A percentile compares a stretch with the other conserved stretches of the same genome.
Evolutionary conservation across 345 rosid species (phyloP).

Genomic region (Clarkia xantiana): DNA sequence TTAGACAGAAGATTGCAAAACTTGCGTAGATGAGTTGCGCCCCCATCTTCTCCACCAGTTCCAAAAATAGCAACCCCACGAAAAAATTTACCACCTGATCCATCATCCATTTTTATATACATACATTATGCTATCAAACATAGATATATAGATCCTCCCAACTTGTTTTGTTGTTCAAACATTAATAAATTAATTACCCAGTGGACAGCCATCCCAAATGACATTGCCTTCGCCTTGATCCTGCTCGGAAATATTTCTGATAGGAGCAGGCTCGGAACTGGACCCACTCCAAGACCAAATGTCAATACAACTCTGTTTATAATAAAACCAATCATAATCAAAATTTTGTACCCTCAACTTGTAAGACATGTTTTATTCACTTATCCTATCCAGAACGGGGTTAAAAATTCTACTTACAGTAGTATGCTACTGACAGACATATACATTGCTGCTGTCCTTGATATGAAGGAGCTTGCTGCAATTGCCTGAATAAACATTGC

Average conservation of each 20-base stretch:
- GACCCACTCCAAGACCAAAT: constrained; percentile 83
- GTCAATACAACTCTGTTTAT: constrained; percentile 65
- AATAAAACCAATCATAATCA: neutral
- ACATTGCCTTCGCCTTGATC: constrained; percentile 82
- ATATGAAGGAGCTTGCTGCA: constrained; percentile 50
- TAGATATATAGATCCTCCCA: too few relatives aligned
- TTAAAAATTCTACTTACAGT: constrained; percentile 38
- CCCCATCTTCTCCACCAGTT: constrained; percentile 67
- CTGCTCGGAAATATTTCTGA: constrained; percentile 83
- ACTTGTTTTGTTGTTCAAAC: constrained; percentile 2
- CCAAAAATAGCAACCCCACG: constrained; percentile 73
- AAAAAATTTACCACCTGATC: constrained; percentile 84
- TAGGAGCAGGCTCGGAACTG: constrained; percentile 76
- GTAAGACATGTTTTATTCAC: neutral
- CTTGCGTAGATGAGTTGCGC: constrained; percentile 46
- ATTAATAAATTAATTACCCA: constrained; percentile 40
- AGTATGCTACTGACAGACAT: constrained; percentile 88
- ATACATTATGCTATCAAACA: neutral
- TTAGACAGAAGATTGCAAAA: constrained; percentile 56
- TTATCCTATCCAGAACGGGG: neutral
- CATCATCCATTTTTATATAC: too few relatives aligned
- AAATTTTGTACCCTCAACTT: neutral
- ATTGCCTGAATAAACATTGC: constrained; percentile 62
- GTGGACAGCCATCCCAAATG: constrained; percentile 80
- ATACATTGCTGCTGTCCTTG: constrained; percentile 38